Evolutionary conservation across 2,329 filamentous ascomycete genomes (phyloP).

Genomic region (Coniella vitis): DNA sequence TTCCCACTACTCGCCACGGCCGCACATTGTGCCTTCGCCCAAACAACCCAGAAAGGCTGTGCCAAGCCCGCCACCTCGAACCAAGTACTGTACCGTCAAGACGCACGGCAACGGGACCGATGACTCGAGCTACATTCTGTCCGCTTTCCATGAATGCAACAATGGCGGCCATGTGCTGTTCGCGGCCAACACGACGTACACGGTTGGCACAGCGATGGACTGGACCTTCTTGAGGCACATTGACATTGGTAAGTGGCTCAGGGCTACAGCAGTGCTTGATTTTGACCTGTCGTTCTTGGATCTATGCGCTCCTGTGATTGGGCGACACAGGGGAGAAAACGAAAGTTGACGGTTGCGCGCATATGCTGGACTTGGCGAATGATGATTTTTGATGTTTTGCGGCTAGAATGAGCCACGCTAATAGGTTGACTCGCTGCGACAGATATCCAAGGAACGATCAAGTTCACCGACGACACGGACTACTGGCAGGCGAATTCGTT

Average conservation of each 20-base stretch:
- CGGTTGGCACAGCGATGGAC: constrained; percentile 55
- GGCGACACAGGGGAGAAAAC: too few species aligned
- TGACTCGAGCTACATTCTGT: constrained; percentile 33
- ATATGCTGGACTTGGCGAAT: too few species aligned
- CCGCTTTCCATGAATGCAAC: constrained; percentile 48
- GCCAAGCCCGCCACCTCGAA: constrained; percentile 20
- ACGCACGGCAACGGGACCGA: constrained; percentile 38
- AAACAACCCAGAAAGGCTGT: constrained; percentile 22
- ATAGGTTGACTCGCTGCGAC: constrained; percentile 4
- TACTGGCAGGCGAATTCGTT: constrained; percentile 62
- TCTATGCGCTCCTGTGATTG: too few species aligned
- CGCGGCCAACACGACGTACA: constrained; percentile 45
- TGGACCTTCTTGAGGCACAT: constrained; percentile 55
- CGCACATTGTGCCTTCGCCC: constrained; percentile 18
- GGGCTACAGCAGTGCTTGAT: too few species aligned
- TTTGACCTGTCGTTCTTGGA: too few species aligned
- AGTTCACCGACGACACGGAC: constrained; percentile 58
- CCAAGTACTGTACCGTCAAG: constrained; percentile 48
- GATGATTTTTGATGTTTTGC: too few species aligned
- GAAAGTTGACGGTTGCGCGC: too few species aligned
- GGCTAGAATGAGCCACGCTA: too few species aligned
- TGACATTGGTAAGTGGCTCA: constrained; percentile 42
- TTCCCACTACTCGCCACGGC: constrained; percentile 16
- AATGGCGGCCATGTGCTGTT: constrained; percentile 54
- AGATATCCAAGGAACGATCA: constrained; percentile 31